Base-by-base conservation (phyloP, 768 basidiomycete species). In the Dacryopinax primogenitus region DNA sequence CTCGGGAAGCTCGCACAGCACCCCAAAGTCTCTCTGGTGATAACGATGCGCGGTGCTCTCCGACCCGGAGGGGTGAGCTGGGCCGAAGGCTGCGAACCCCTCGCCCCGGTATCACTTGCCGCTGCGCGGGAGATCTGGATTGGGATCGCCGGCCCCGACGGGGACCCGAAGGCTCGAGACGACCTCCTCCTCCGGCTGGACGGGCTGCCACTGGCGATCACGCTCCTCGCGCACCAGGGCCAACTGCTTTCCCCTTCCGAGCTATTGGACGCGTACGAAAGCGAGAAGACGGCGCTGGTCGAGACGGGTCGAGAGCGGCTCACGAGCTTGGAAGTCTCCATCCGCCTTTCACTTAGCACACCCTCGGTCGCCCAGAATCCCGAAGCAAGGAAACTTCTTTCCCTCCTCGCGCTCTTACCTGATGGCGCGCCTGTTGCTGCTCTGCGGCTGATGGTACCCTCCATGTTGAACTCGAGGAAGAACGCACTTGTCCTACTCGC, bases 11-110 rank as follows among this genome's bases (percentile, higher is more conserved):
- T 77, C 6, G 70, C 69, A 9, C 62, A 62, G 6, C 62, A 77
- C 9, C 66, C n/a, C n/a, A n/a, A n/a, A n/a, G n/a, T n/a, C n/a
- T 70, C 73, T 3, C 66, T 78, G 28, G 63, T 77, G 28, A 58
- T 75, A 15, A 78, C 77, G 12, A 76, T 78, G 71, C 71, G 76
- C 33, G 67, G 67, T 7, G 44, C 23, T 21, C 28, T 34, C 13
- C 33, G 47, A 26, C 65, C 67, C 1, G 47, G 7, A 16, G 44
- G 65, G 2, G n/a, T 66, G 16, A 26, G 30, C n/a, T 68, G 67
- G 67, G n/a, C 62, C 9, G 9, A 33, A 16, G 66, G 62, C 3
- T 37, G 63, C 18, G 3, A 13, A 7, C 33, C 47, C 9, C 51
- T 68, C 6, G 23, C 6, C 30, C 62, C 41, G 1, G 36, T 68